Base-by-base conservation (phyloP, 192 early-diverging fungal species). In the Coemansia sp. region DNA sequence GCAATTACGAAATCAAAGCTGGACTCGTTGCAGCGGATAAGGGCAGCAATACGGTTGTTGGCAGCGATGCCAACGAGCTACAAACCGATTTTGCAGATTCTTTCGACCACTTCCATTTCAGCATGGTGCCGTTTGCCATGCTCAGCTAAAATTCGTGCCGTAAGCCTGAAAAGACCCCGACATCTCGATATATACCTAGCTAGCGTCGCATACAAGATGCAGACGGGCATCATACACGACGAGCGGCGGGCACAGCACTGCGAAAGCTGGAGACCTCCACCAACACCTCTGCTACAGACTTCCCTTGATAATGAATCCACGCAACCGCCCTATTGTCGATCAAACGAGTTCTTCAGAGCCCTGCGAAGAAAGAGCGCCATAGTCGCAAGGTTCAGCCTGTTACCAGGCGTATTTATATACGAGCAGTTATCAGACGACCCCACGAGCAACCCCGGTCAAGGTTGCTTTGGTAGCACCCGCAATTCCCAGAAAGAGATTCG, bases 371-470 rank as follows among this genome's bases (percentile, higher is more conserved):
- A 36, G 22, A 33, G 70, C 45, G 28, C 59, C 8, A 27, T 23
- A 22, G 17, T 62, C 6, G 70, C 60, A 59, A 72, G 50, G 57
- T 62, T 66, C 48, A 63, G 70, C 9, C 54, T 65, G 40, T 34
- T 72, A 28, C 60, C 70, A 25, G 64, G 57, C 2, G 60, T 47
- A 13, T 45, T 72, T 19, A 19, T 72, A 15, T 71, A 60, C 41
- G 61, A 44, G 15, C 64, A 66, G 0, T 25, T 55, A 29, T 64
- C 62, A 2, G 62, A 71, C 3, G 33, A n/a, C 2, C n/a, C 61
- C 9, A 37, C 37, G 15, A 25, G 50, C 9, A 22, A 14, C 3
- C 23, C 0, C 22, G 50, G 27, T 1, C 23, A 25, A 22, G 27
- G 10, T 50, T 9, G 10, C 28, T 15, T 20, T 15, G 2, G 23